Conservation (phyloP, 805 yeast species). For the Phaffomyces thermotolerans region DNA sequence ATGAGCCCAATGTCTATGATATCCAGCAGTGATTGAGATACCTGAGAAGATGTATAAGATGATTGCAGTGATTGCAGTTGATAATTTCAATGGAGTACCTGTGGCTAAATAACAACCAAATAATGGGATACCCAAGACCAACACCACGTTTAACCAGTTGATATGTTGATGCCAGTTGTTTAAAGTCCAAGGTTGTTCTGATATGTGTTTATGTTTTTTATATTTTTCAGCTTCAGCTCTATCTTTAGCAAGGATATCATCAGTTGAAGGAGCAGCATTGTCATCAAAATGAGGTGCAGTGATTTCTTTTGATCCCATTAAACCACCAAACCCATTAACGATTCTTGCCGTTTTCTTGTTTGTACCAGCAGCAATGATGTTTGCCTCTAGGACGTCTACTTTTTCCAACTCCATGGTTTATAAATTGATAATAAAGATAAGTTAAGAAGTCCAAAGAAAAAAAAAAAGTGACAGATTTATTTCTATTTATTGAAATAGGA, state of each 20-base stretch:
- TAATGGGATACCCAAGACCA: slow-evolving; percentile 56
- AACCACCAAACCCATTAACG: slow-evolving; percentile 71
- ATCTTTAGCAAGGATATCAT: slow-evolving; percentile 39
- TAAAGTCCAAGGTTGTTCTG: slow-evolving; percentile 73
- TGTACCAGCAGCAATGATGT: slow-evolving; percentile 77
- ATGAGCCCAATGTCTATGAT: slow-evolving; percentile 76
- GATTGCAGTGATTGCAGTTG: slow-evolving; percentile 27
- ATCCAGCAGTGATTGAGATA: slow-evolving; percentile 76
- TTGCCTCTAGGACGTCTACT: slow-evolving; percentile 63
- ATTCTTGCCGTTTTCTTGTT: slow-evolving; percentile 63
- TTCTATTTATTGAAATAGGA: neutral
- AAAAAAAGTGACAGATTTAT: neutral
- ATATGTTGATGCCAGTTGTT: slow-evolving; percentile 67
- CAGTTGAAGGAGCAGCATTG: slow-evolving; percentile 14
- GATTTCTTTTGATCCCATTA: slow-evolving; percentile 78
- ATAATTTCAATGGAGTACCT: slow-evolving; percentile 37
- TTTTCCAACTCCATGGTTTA: slow-evolving; percentile 17
- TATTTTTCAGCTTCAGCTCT: slow-evolving; percentile 34
- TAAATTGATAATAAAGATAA: too few relatives aligned
- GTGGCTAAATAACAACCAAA: slow-evolving; percentile 42
- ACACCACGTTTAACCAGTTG: slow-evolving; percentile 68
- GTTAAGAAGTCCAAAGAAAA: neutral
- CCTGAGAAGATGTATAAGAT: slow-evolving; percentile 55
- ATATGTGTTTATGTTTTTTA: slow-evolving; percentile 44
- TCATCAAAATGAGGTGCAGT: slow-evolving; percentile 62